Conservation (phyloP, 768 basidiomycete species). For the Peribolospora kevripleyi region DNA sequence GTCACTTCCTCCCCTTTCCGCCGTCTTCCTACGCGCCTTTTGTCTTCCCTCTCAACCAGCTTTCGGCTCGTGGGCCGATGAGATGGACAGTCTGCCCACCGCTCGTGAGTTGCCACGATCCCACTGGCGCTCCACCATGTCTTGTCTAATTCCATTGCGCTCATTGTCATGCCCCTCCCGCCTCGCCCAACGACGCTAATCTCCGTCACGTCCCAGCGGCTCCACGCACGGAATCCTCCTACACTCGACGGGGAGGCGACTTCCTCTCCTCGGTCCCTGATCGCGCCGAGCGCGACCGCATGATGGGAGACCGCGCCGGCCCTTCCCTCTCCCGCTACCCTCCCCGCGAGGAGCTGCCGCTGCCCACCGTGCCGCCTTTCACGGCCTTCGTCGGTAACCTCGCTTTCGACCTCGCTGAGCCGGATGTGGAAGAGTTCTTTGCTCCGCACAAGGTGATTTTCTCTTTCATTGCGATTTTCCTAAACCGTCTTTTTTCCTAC, state of each 20-base stretch:
- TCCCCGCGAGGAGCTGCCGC: slow-evolving; percentile 69
- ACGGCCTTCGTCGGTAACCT: slow-evolving; percentile 95
- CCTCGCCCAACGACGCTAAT: no score
- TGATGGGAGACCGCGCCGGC: not conserved
- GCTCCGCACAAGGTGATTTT: slow-evolving; percentile 30
- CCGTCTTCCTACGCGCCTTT: not conserved
- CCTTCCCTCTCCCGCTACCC: slow-evolving; percentile 15
- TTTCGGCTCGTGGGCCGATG: slow-evolving; percentile 92
- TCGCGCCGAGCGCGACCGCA: not conserved
- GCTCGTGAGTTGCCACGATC: slow-evolving; percentile 43
- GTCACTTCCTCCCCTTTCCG: not conserved
- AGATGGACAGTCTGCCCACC: slow-evolving; percentile 78
- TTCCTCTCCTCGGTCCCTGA: not conserved
- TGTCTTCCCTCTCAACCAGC: slow-evolving; percentile 24
- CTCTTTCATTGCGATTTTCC: not conserved
- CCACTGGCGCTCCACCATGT: not conserved
- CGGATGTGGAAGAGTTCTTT: slow-evolving; percentile 62
- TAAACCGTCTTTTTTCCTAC: not conserved
- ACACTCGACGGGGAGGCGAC: not conserved
- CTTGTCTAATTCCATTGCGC: not conserved
- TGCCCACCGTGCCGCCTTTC: slow-evolving; percentile 83
- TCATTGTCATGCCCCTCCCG: no score
- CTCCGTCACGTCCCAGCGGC: not conserved
- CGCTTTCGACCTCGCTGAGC: slow-evolving; percentile 69
- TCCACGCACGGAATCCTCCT: not conserved